These are phyloP conservation scores for Calonectria leucothoes DNA, from an alignment of 2,329 filamentous ascomycete genomes.

Conservation along the genomic window DNA sequence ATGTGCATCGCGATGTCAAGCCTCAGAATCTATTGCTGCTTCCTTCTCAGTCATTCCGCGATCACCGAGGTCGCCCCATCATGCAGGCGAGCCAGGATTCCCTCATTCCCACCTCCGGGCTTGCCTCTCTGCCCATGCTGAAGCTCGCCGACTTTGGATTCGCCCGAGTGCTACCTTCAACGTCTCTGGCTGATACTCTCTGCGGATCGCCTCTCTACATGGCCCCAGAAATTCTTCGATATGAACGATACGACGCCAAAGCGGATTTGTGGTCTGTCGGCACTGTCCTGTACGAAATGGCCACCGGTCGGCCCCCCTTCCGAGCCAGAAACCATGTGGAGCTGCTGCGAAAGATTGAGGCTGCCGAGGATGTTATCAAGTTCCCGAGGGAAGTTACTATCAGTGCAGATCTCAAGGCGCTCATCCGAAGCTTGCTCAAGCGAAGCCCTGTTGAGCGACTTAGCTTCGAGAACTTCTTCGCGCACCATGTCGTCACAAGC, in stretches of 20 bases:
- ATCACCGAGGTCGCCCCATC: constrained; percentile 67
- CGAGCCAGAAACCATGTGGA: constrained; percentile 95
- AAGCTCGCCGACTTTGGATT: constrained; percentile 99
- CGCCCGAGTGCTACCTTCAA: constrained; percentile 88
- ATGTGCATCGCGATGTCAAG: constrained; percentile 97
- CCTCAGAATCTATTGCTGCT: constrained; percentile 95
- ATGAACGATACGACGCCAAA: constrained; percentile 97
- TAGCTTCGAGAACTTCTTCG: constrained; percentile 88
- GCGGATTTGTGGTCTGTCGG: constrained; percentile 98
- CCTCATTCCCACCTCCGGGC: constrained; percentile 81
- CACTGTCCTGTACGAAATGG: constrained; percentile 96
- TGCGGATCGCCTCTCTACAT: constrained; percentile 98
- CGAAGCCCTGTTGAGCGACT: constrained; percentile 87
- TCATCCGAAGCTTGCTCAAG: constrained; percentile 86
- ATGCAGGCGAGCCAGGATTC: constrained; percentile 83
- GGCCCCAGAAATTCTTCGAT: constrained; percentile 96
- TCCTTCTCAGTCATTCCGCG: constrained; percentile 79
- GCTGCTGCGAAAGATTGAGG: constrained; percentile 90
- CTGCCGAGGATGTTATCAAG: constrained; percentile 84
- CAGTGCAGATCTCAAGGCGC: constrained; percentile 80
- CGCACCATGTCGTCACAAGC: constrained; percentile 75
- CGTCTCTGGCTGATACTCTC: constrained; percentile 92
- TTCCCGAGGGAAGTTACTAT: constrained; percentile 81
- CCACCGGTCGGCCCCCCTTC: constrained; percentile 90
- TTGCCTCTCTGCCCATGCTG: constrained; percentile 90